These are phyloP conservation scores for Canna indica DNA, from an alignment of 176 grass and related monocot species.

Conservation along the genomic window DNA sequence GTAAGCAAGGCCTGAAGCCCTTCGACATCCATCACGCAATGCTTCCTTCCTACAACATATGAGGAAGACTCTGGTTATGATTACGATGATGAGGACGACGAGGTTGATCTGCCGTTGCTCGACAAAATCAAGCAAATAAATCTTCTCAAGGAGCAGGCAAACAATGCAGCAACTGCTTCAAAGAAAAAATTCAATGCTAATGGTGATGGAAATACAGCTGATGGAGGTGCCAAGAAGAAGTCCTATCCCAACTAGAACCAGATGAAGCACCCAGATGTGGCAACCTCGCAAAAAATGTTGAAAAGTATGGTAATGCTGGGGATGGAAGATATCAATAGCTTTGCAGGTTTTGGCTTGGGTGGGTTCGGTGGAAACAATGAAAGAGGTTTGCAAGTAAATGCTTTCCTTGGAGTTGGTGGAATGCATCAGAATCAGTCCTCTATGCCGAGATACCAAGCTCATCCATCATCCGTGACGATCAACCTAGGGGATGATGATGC, in stretches of 20 bases:
- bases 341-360: background rate
- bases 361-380: constrained; percentile 1
- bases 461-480: constrained; percentile 6
- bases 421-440: background rate
- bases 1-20: constrained; percentile 60
- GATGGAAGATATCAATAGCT: constrained; percentile 1
- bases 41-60: constrained; percentile 46
- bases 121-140: constrained; percentile 73
- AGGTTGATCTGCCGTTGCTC: constrained; percentile 46
- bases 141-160: constrained; percentile 32
- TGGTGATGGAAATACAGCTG: constrained; percentile 28
- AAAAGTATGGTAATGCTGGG: background rate
- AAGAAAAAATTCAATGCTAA: constrained; percentile 25
- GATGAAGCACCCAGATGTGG: constrained; percentile 37
- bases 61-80: constrained; percentile 36
- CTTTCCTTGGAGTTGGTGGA: background rate
- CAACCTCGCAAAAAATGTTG: background rate
- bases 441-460: background rate
- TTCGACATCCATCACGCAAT: constrained; percentile 73
- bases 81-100: constrained; percentile 36
- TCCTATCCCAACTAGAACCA: constrained; percentile 41
- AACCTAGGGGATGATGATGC: constrained; percentile 9
- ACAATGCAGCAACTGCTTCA: constrained; percentile 26
- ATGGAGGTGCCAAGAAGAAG: background rate
- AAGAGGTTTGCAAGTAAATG: background rate